phyloP scores from a whole-genome alignment of 768 basidiomycete species.

The Boletus barrowsii region DNA sequence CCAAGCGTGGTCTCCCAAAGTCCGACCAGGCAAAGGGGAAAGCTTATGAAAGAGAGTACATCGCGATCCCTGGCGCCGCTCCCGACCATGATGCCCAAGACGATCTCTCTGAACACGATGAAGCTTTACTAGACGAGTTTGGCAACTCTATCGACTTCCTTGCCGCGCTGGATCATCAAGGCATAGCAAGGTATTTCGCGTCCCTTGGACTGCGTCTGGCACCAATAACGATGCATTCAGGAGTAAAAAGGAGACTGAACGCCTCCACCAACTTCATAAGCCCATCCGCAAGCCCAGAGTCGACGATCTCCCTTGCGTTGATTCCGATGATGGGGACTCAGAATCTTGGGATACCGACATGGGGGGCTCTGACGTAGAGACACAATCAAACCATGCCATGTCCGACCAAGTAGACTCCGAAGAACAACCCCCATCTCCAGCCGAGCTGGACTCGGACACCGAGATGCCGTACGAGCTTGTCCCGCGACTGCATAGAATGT shows the following conservation, averaged over 20 bases:
- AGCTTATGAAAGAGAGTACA: conserved; percentile 54
- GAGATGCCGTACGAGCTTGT: conserved; percentile 75
- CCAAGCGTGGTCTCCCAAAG: conserved; percentile 14
- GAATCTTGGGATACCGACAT: conserved; percentile 47
- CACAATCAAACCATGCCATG: conserved; percentile 8
- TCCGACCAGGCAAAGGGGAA: conserved; percentile 48
- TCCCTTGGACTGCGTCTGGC: background rate
- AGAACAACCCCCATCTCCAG: conserved; percentile 1
- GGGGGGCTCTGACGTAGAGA: conserved; percentile 32
- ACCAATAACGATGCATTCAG: conserved; percentile 36
- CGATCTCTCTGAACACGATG: conserved; percentile 66
- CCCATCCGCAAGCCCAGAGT: conserved; percentile 43
- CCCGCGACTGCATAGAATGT: conserved; percentile 49
- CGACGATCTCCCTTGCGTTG: conserved; percentile 66
- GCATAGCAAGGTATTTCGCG: conserved; percentile 68
- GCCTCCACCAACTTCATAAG: conserved; percentile 65
- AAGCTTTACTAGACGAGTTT: conserved; percentile 63
- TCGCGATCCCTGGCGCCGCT: conserved; percentile 51
- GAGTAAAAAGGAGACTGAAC: conserved; percentile 81
- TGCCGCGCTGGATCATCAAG: conserved; percentile 65
- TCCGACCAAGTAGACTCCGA: conserved; percentile 11
- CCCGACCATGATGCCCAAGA: conserved; percentile 21
- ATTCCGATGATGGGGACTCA: conserved; percentile 64
- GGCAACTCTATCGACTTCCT: conserved; percentile 66
- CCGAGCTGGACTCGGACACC: conserved; percentile 44